Conservation (phyloP, 345 rosid genomes). For the Salix arbutifolia region DNA sequence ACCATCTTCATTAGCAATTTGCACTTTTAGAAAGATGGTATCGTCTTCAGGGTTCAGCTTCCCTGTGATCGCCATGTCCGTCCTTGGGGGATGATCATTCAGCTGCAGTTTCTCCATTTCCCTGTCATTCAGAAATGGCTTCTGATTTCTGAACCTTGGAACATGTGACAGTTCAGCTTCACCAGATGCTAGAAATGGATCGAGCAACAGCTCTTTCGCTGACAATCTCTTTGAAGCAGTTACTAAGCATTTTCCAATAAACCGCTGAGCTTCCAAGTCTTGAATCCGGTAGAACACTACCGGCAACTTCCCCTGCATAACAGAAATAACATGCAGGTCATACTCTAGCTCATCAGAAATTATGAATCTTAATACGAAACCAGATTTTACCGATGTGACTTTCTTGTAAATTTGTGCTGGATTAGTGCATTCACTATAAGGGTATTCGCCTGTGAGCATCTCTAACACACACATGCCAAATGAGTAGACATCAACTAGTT, state of each 20-base stretch:
- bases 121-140: slow-evolving; percentile 46
- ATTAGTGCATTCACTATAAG: slow-evolving; percentile 31
- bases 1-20: slow-evolving; percentile 55
- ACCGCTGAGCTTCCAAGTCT: slow-evolving; percentile 60
- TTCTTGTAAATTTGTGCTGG: slow-evolving; percentile 41
- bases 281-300: slow-evolving; percentile 55
- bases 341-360: background rate
- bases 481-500: slow-evolving; percentile 34
- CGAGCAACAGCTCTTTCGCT: slow-evolving; percentile 55
- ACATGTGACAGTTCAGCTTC: slow-evolving; percentile 31
- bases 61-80: slow-evolving; percentile 62
- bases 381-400: slow-evolving; percentile 27
- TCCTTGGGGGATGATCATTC: slow-evolving; percentile 43
- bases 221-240: slow-evolving; percentile 61
- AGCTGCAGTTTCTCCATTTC: slow-evolving; percentile 53
- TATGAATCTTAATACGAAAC: background rate
- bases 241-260: slow-evolving; percentile 60
- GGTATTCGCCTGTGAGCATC: slow-evolving; percentile 31
- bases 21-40: slow-evolving; percentile 58
- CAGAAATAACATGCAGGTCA: background rate
- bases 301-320: slow-evolving; percentile 68
- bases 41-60: slow-evolving; percentile 65
- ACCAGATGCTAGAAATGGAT: slow-evolving; percentile 57
- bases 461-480: slow-evolving; percentile 35
- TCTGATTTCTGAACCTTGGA: slow-evolving; percentile 30